Conservation (phyloP, 805 yeast genomes). For the Wickerhamiella nectarea region DNA sequence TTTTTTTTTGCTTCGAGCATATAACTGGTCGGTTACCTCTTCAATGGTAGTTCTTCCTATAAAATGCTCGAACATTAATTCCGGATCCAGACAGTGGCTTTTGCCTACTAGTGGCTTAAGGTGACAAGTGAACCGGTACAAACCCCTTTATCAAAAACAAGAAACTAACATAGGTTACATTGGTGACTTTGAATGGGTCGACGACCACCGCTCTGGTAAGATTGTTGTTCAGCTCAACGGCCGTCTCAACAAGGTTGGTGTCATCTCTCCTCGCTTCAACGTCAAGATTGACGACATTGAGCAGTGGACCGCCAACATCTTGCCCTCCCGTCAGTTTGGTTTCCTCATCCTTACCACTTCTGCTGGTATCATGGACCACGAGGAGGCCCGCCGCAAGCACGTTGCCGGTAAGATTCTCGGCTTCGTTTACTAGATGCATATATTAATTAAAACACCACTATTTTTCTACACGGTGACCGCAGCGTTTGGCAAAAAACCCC, state of each 20-base stretch:
- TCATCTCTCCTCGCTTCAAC: conserved; percentile 96
- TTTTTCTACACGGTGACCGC: no score
- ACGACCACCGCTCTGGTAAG: conserved; percentile 98
- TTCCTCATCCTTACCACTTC: conserved; percentile 95
- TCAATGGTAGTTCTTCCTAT: conserved; percentile 74
- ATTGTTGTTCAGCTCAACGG: conserved; percentile 94
- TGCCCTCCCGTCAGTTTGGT: conserved; percentile 99
- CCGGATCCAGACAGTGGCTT: conserved; percentile 2
- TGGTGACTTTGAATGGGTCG: conserved; percentile 96
- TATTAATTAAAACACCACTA: background rate
- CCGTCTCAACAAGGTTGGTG: conserved; percentile 98
- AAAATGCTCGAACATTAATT: conserved; percentile 78
- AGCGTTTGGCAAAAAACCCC: conserved; percentile 1
- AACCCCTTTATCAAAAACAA: background rate
- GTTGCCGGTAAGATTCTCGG: conserved; percentile 98
- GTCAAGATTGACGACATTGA: conserved; percentile 89
- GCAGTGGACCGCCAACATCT: conserved; percentile 96
- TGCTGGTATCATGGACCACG: conserved; percentile 99
- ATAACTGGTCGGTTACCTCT: conserved; percentile 80
- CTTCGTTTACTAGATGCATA: conserved; percentile 71
- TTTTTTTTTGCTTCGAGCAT: conserved; percentile 50
- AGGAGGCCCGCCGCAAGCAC: conserved; percentile 99
- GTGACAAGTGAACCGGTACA: conserved; percentile 6
- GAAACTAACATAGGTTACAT: conserved; percentile 45
- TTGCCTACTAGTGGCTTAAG: background rate